Base-by-base conservation (phyloP, 2,329 filamentous ascomycete species). In the Geosmithia morbida region DNA sequence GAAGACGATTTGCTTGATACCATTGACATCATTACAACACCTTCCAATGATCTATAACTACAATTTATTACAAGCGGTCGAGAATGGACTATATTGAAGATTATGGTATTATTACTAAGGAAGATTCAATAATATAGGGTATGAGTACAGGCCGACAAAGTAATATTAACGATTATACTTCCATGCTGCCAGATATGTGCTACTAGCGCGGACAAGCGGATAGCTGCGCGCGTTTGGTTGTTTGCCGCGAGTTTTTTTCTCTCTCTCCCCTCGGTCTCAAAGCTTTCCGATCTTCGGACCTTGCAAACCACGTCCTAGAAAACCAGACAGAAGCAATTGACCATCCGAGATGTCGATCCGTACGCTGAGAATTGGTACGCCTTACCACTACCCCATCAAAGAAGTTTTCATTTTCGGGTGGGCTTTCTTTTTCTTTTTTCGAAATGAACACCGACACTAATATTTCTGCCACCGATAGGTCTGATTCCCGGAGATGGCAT, bases 401-500 rank as follows among this genome's bases (percentile, higher is more conserved):
- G 33, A 44, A 5, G 19, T 17, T 18, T 17, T 19, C 17, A n/a
- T n/a, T n/a, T n/a, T n/a, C n/a, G n/a, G n/a, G n/a, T n/a, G n/a
- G n/a, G n/a, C n/a, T n/a, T n/a, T n/a, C n/a, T n/a, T 17, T 18
- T 17, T 19, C 17, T n/a, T n/a, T n/a, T n/a, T n/a, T 42, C 16
- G 8, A 19, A 14, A n/a, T 6, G 16, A 19, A 22, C 41, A 6
- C 3, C n/a, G 17, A 19, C 10, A 29, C 30, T 16, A 16, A 16
- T n/a, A 37, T 17, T 40, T 45, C 30, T 49, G 33, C 14, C 6
- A 37, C 11, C 6, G 18, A 22, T 55, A 94, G 89, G 89, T 65
- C 85, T 97, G 59, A 97, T 98, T 63, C 86, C 92, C 58, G 92
- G 92, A 61, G 92, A 98, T 70, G 92, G 92, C 67, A 98, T 98